Base-by-base conservation (phyloP, 768 basidiomycete genomes). In the Porpolomopsis calyptriformis region DNA sequence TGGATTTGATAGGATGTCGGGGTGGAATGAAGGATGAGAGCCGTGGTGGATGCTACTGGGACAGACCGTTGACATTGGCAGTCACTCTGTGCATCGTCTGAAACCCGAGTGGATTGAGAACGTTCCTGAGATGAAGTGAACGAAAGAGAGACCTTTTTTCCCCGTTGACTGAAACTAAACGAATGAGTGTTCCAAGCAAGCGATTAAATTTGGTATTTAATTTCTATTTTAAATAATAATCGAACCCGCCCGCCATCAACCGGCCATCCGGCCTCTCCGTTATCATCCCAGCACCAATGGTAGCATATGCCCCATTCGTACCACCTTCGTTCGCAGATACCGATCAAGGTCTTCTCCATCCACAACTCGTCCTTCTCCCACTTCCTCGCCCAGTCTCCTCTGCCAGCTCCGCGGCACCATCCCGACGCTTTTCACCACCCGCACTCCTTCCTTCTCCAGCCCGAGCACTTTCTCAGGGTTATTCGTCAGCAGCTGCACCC, bases 381-480 rank as follows among this genome's bases (percentile, higher is more conserved):
- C 72, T 34, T 87, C 85, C 7, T 80, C 84, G 2, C 88, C 90
- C 68, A 46, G 70, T 69, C 52, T 66, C 63, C 25, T 57, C 61
- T 73, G 68, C 94, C 96, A 99, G 52, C 83, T 84, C 46, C 90
- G 72, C 14, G 96, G 96, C 9, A 97, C 80, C 94, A 99, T 98
- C 38, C 86, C 73, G 5, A 97, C 87, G 11, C 92, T 77, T 63
- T 98, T 91, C 3, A 71, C 68, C 16, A 99, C 77, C 14, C 61
- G 65, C 43, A 99, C 71, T 7, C 90, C 87, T 62, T 97, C 94
- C 55, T 70, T 73, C 63, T 84, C 76, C 54, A 98, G 65, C 37
- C 92, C 91, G 51, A 78, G 73, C 34, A 99, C 83, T 67, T 99
- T 99, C 65, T 93, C 93, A 8, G 96, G 96, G 64, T 99, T 99